Evolutionary conservation across 768 basidiomycete species (phyloP), one percentile per base, ranked within the genome.

Genomic region (Trametes coccinea): DNA sequence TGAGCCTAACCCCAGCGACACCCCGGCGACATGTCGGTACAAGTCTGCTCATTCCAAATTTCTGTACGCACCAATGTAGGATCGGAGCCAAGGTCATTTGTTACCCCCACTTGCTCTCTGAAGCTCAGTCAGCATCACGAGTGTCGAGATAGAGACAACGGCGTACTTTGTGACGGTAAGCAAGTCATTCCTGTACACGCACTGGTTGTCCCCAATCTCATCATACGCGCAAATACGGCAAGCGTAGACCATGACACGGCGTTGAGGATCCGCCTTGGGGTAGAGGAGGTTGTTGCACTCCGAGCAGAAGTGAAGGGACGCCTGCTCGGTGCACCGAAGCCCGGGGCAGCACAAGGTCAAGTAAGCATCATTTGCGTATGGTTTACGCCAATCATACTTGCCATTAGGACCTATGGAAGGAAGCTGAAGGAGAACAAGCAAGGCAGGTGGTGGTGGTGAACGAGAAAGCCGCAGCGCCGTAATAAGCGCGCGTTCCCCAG

Each of bases 231-330:
- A 98, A 70, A 96, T 97, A 52, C 94, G 84, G 72, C 95, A 98
- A 2, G 89, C 89, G 67, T 95, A 95, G 45, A 95, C 84, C 84
- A 98, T 89, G 56, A 89, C 84, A 48, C 89, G 83, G 49, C 94
- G 87, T 63, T 88, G 82, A 58, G 85, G 86, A 75, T 97, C 95
- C 45, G 92, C 95, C 77, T 95, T 88, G 22, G 94, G 94, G 73
- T 96, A 95, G 54, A 97, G 81, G 31, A 97, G 82, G 72, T 97
- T 96, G 78, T 95, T 95, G 80, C 94, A 96, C 80, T 96, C 94
- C 41, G 86, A 88, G 70, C 94, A 96, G 76, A 96, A 96, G 67
- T 92, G 87, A 31, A 96, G 84, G 2, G 90, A 90, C 10, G 92
- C 87, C 91, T 93, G 55, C 6, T n/a, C 17, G n/a, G 8, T n/a